phyloP scores from a whole-genome alignment of 805 yeast genomes.

The Zygoascus biomembranicola region DNA sequence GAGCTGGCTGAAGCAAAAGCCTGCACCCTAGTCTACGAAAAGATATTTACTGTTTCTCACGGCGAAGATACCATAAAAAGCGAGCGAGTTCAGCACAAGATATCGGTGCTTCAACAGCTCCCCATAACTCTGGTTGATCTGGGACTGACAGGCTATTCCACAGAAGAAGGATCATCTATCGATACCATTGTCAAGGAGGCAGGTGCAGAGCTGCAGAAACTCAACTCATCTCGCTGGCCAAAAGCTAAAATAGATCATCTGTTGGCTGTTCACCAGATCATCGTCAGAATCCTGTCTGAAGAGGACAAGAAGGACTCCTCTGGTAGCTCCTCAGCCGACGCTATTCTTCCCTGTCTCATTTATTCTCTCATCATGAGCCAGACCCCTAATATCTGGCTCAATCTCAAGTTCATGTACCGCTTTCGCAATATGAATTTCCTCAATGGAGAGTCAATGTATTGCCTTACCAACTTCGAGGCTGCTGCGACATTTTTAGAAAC shows the following conservation, averaged over 20 bases:
- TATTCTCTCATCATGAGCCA: constrained; percentile 26
- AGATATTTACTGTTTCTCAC: constrained; percentile 27
- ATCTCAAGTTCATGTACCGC: constrained; percentile 31
- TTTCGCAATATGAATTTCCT: constrained; percentile 29
- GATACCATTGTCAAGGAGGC: constrained; percentile 10
- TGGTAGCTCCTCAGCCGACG: constrained; percentile 28
- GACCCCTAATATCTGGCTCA: constrained; percentile 29
- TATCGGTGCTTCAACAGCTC: constrained; percentile 22
- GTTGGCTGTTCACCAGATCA: constrained; percentile 29
- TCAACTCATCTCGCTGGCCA: constrained; percentile 27
- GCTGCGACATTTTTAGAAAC: constrained; percentile 32
- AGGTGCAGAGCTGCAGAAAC: constrained; percentile 12
- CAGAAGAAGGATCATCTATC: constrained; percentile 1
- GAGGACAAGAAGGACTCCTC: constrained; percentile 7
- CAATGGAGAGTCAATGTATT: constrained; percentile 33
- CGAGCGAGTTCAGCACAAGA: constrained; percentile 19
- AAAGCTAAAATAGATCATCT: constrained; percentile 28
- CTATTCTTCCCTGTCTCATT: constrained; percentile 32
- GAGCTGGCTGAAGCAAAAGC: constrained; percentile 31
- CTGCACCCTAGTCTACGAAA: constrained; percentile 28
- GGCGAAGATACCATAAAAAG: constrained; percentile 23
- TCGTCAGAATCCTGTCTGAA: constrained; percentile 25
- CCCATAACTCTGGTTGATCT: constrained; percentile 25
- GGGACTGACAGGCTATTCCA: constrained; percentile 13
- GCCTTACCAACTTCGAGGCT: constrained; percentile 37